These are phyloP conservation scores for Dictyostelium capitatum DNA, from an alignment of 78 protist genomes.

Conservation along the genomic window DNA sequence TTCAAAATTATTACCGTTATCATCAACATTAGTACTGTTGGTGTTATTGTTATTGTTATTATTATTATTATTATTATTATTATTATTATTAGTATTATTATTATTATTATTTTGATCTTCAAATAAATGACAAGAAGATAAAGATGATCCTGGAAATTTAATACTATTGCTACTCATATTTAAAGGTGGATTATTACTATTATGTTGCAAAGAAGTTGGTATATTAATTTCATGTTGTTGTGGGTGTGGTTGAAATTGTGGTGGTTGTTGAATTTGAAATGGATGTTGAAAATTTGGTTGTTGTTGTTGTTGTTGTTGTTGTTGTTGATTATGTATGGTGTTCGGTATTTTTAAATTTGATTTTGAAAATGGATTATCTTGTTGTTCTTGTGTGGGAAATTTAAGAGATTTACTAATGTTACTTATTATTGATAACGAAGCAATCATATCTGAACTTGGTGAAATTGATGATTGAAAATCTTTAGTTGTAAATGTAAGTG, in stretches of 20 bases:
- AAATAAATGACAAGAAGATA: background rate
- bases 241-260: background rate
- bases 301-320: background rate
- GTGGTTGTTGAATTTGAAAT: slow-evolving; percentile 5
- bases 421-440: slow-evolving; percentile 44
- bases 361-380: slow-evolving; percentile 64
- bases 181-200: slow-evolving; percentile 12
- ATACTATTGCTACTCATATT: slow-evolving; percentile 17
- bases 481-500: slow-evolving; percentile 44
- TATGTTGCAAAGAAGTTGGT: background rate
- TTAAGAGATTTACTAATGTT: slow-evolving; percentile 68
- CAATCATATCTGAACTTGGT: slow-evolving; percentile 35
- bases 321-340: background rate
- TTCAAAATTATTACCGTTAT: too few species aligned
- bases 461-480: slow-evolving; percentile 59
- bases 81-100: background rate
- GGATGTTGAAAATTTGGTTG: background rate
- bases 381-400: slow-evolving; percentile 46
- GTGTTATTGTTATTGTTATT: background rate
- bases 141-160: slow-evolving; percentile 13
- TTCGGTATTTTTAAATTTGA: slow-evolving; percentile 20
- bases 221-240: background rate
- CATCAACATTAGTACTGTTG: background rate
- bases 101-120: background rate
- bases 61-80: background rate